Evolutionary conservation across 306 rosid species (phyloP), one percentile per base, ranked within the genome.

Genomic region (Gastrolobium villosum): DNA sequence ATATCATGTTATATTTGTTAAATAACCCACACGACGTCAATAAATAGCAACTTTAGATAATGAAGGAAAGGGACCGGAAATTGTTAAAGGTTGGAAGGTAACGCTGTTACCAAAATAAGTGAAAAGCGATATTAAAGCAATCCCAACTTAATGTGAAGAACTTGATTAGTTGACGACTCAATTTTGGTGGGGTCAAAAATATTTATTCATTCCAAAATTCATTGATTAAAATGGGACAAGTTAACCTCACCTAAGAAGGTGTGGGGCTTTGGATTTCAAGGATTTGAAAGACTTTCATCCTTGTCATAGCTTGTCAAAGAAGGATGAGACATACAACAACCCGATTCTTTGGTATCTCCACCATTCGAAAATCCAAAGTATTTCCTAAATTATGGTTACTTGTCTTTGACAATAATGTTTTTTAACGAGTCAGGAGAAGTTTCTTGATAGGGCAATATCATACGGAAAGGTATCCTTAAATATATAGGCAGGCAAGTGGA

Each of bases 101-200:
- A 2, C 13, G 72, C 56, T 20, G 59, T 49, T 1, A 34, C 34
- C 10, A 34, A 54, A 49, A 41, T 30, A 46, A 49, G 44, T 3
- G 2, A 52, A 70, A 70, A 34, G 5, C 4, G 34, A 49, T 31
- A 14, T 34, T 34, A 8, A 70, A 70, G 50, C 50, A 70, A 20
- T 50, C 48, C 49, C 11, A 55, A 39, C 9, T 40, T 14, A 15
- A 34, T 74, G 59, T 6, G 6, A 11, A 13, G 68, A 48, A 9
- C 62, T 49, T 48, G 49, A 75, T 48, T 46, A 35, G 61, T 32
- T 61, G 62, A 48, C 20, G 79, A 5, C 39, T 62, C 50, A 75
- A 62, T 48, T 75, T 62, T 49, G 62, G 79, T 48, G 52, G 79
- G n/a, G 72, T 36, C 63, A 49, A 74, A 75, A 62, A 62, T 20